These are phyloP conservation scores for Scleroderma citrinum DNA, from an alignment of 768 basidiomycete species.

Conservation along the genomic window DNA sequence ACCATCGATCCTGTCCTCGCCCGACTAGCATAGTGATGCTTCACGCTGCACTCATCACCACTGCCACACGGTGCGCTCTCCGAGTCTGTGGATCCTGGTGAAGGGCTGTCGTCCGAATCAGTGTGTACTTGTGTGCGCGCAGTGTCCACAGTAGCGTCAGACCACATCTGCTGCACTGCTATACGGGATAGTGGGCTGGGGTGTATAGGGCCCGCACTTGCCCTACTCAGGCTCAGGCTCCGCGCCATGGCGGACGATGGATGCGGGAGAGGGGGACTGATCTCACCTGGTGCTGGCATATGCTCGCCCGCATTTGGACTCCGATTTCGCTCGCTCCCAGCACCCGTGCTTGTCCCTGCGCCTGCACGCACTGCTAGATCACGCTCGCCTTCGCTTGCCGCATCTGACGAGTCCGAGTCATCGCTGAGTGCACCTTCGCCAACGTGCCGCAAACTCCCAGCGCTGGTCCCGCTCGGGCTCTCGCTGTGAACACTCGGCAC, in stretches of 20 bases:
- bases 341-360: conserved; percentile 1
- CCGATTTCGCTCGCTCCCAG: neutral
- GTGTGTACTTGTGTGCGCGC: conserved; percentile 22
- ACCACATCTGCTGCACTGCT: conserved; percentile 49
- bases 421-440: conserved; percentile 69
- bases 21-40: neutral
- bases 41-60: conserved; percentile 19
- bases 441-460: conserved; percentile 52
- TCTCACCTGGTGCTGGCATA: conserved; percentile 29
- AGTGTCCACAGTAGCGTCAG: conserved; percentile 42
- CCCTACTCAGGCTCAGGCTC: conserved; percentile 24
- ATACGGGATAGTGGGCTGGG: conserved; percentile 66
- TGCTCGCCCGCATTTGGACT: conserved; percentile 18
- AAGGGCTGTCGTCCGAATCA: conserved; percentile 51
- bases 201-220: conserved; percentile 28
- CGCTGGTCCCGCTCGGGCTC: conserved; percentile 27
- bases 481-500: conserved; percentile 25
- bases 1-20: conserved; percentile 23
- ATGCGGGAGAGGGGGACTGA: conserved; percentile 13
- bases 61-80: conserved; percentile 41
- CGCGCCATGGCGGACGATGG: conserved; percentile 32
- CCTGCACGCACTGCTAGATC: too few relatives aligned
- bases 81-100: conserved; percentile 55
- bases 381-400: conserved; percentile 12
- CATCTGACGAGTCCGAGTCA: conserved; percentile 64